Evolutionary conservation across 1,284 basidiomycete species (phyloP), one percentile per base, ranked within the genome.

Genomic region (Trichosporon asahii): DNA sequence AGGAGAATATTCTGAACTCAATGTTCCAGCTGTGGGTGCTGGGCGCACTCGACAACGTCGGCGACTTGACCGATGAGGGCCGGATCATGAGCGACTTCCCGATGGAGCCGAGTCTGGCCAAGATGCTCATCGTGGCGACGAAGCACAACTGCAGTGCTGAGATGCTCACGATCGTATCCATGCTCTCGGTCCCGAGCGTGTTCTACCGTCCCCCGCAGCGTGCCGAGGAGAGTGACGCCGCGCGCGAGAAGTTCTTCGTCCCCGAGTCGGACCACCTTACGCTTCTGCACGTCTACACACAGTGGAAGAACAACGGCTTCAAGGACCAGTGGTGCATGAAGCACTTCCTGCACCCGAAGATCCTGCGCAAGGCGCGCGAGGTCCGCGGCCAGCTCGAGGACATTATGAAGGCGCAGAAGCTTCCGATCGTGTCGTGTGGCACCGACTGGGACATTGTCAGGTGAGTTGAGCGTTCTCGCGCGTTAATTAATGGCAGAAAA

Each of bases 1-100:
- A 93, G 89, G 92, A 92, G 71, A 96, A 96, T 80, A 96, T 95
- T 76, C 86, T 96, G 64, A 98, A 97, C 81, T 97, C 94, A 2
- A 98, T 98, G 95, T 98, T 98, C 82, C 95, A 98, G 83, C 89
- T 99, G 25, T 99, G 97, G 96, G 95, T 98, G 4, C 90, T 99
- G 15, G 95, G 95, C 46, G 97, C 97, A 2, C 87, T 99, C 9
- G 94, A 99, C 85, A 98, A 98, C 76, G 89, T 96, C 27, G 96
- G 97, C n/a, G 93, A 98, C 82, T 86, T 99, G 70, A 99, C 97
- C 2, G 87, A 90, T 0, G 87, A 90, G 65, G 97, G 97, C 0
- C 89, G 92, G 64, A 98, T 96, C 84, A 99, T 99, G 95, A 94
- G 93, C 46, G 95, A 98, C 79, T 99, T 98, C 84, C 95, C 95